These are phyloP conservation scores for Nemania sp. DNA, from an alignment of 2,329 filamentous ascomycete genomes.

Conservation along the genomic window DNA sequence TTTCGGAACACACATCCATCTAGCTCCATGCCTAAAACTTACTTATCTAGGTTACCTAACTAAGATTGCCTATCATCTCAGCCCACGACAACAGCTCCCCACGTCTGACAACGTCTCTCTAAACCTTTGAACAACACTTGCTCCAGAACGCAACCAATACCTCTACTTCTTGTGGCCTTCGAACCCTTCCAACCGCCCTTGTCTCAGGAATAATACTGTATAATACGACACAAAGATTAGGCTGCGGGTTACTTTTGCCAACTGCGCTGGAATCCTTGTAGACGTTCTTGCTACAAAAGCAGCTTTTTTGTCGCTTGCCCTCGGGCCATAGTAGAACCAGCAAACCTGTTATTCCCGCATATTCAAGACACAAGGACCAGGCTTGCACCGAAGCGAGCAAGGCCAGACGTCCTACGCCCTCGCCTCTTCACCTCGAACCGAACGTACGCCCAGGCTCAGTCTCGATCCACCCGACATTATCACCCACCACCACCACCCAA, in stretches of 20 bases:
- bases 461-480: not conserved
- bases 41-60: not conserved
- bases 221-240: too few relatives aligned
- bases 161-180: not conserved
- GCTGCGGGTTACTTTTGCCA: not conserved
- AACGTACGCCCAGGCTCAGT: constrained; percentile 8
- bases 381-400: too few relatives aligned
- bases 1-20: not conserved
- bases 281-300: constrained; percentile 10
- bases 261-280: not conserved
- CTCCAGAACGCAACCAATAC: not conserved
- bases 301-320: not conserved
- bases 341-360: not conserved
- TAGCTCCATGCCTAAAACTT: not conserved
- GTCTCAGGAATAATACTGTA: not conserved
- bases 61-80: constrained; percentile 7
- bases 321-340: not conserved
- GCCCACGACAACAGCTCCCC: constrained; percentile 12
- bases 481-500: too few relatives aligned
- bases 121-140: not conserved
- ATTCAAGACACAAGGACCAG: constrained; percentile 14
- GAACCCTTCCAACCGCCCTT: not conserved
- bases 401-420: constrained; percentile 6
- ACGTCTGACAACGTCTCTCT: constrained; percentile 8
- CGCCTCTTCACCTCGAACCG: not conserved